Evolutionary conservation across 192 early-diverging fungal genomes (phyloP).

Genomic region (Entomortierella lignicola): DNA sequence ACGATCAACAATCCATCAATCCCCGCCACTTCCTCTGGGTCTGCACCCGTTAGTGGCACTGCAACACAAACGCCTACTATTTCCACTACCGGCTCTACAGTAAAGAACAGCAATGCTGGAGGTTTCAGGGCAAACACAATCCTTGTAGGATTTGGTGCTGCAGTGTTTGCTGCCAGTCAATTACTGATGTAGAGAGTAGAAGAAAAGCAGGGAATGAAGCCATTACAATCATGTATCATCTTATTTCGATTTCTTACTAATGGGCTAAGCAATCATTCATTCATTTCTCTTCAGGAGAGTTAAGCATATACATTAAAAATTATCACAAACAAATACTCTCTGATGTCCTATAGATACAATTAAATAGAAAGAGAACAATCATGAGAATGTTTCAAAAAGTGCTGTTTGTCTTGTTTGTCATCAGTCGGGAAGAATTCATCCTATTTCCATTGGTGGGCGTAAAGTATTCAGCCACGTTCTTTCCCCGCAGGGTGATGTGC

Average conservation of each 20-base stretch:
- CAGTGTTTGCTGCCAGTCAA: constrained; percentile 15
- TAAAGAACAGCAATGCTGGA: neutral
- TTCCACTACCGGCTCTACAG: neutral
- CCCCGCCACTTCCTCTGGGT: constrained; percentile 15
- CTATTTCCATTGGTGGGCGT: too few species aligned
- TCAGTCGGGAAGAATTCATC: too few species aligned
- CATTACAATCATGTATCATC: neutral
- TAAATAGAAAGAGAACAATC: too few species aligned
- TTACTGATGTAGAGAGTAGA: constrained; percentile 8
- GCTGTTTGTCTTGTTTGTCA: too few species aligned
- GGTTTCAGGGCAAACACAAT: neutral
- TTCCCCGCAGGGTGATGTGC: too few species aligned
- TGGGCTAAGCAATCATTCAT: too few species aligned
- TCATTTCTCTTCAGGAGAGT: too few species aligned
- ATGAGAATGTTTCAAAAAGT: too few species aligned
- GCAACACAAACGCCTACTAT: neutral
- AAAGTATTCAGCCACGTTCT: too few species aligned
- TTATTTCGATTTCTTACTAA: neutral
- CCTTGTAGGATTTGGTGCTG: constrained; percentile 6
- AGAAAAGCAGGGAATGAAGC: neutral
- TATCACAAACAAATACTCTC: too few species aligned
- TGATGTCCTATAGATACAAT: too few species aligned
- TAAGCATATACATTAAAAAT: too few species aligned
- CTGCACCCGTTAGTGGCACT: neutral
- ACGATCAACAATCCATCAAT: constrained; percentile 46